A percentile compares a stretch with the other conserved stretches of the same genome.
Evolutionary conservation across 495 filamentous ascomycete species (phyloP).

Genomic region (Hyphodiscus hymeniophilus): DNA sequence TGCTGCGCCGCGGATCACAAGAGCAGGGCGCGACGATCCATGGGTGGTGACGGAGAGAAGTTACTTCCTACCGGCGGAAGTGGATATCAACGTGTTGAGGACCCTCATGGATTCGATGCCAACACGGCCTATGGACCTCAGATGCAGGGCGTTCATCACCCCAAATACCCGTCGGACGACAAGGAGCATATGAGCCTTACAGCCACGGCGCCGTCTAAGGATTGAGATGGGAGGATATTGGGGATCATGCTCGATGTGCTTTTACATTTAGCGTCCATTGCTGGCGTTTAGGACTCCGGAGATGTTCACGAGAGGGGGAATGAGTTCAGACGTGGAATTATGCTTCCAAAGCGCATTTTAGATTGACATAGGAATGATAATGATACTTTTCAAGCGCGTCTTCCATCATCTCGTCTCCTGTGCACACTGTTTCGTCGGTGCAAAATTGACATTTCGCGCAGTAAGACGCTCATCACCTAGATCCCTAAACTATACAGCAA

Average conservation of each 20-base stretch:
- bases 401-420: too few relatives aligned
- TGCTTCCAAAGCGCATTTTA: background rate
- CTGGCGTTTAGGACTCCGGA: background rate
- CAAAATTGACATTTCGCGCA: too few relatives aligned
- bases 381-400: too few relatives aligned
- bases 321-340: too few relatives aligned
- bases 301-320: too few relatives aligned
- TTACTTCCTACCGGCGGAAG: conserved; percentile 26
- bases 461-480: too few relatives aligned
- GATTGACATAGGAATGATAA: background rate
- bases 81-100: conserved; percentile 37
- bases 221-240: background rate
- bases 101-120: conserved; percentile 24
- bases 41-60: conserved; percentile 37
- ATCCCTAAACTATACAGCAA: too few relatives aligned
- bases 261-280: background rate
- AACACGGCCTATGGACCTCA: conserved; percentile 9
- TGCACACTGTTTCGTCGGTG: too few relatives aligned
- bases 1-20: conserved; percentile 56
- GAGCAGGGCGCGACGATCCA: conserved; percentile 5
- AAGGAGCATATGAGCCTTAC: conserved; percentile 48
- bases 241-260: background rate
- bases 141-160: conserved; percentile 2
- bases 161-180: conserved; percentile 20
- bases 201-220: conserved; percentile 34